Percentiles rank a stretch among this genome's conserved stretches.
These are phyloP conservation scores for Cladophialophora exuberans DNA, from an alignment of 2,329 filamentous ascomycete species.

Conservation along the genomic window DNA sequence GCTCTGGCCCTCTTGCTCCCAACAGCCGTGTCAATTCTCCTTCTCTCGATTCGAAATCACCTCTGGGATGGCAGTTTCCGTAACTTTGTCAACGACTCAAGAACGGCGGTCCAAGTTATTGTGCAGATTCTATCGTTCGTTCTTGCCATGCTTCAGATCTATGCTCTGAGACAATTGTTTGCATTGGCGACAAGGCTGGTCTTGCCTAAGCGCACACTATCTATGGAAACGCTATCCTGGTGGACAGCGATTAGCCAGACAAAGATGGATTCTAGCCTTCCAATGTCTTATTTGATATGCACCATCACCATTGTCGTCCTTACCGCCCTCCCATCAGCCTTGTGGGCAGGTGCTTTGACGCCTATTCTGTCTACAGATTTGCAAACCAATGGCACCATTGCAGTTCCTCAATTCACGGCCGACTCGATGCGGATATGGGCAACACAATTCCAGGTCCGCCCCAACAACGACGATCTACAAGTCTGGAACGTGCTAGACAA, in stretches of 20 bases:
- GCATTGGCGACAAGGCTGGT: neutral
- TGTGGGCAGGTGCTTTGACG: neutral
- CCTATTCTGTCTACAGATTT: neutral
- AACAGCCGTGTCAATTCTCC: neutral
- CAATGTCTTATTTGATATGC: neutral
- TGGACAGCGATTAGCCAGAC: neutral
- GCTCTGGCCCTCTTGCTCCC: neutral
- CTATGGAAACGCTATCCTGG: neutral
- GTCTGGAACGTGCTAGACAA: neutral
- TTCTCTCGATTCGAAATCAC: neutral
- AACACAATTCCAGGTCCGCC: neutral
- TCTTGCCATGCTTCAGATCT: neutral
- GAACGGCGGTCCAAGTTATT: neutral
- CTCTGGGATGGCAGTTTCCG: neutral
- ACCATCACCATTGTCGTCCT: neutral
- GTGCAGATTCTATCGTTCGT: neutral
- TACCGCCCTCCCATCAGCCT: neutral
- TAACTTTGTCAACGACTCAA: neutral
- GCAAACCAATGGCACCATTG: neutral
- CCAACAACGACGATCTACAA: neutral
- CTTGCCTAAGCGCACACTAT: neutral
- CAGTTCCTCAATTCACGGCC: neutral
- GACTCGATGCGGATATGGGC: neutral
- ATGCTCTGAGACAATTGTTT: neutral
- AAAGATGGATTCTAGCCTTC: neutral